phyloP scores from a whole-genome alignment of 192 early-diverging fungal genomes.

The Backusella circina region DNA sequence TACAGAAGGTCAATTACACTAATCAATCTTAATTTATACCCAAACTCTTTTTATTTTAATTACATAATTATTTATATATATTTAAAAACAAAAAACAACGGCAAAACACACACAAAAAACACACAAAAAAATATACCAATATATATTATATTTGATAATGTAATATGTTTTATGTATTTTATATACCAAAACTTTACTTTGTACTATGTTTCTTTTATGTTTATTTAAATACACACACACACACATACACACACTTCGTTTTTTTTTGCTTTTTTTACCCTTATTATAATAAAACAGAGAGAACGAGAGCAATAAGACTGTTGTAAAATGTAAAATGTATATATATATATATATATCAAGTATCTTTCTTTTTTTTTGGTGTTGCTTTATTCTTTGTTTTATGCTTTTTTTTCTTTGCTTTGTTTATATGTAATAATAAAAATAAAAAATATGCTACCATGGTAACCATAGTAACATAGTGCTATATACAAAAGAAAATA shows the following conservation, averaged over 20 bases:
- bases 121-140: neutral
- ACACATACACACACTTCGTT: no score
- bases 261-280: neutral
- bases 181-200: neutral
- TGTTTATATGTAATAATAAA: neutral
- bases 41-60: neutral
- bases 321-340: neutral
- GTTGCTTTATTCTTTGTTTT: neutral
- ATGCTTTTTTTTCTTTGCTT: neutral
- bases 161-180: neutral
- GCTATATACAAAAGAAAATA: neutral
- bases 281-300: neutral
- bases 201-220: neutral
- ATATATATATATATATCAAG: neutral
- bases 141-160: neutral
- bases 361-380: neutral
- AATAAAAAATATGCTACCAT: neutral
- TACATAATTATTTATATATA: neutral
- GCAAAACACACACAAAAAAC: neutral
- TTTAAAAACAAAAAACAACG: neutral
- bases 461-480: neutral
- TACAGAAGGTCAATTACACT: conserved; percentile 7
- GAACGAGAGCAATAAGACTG: neutral
- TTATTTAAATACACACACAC: no score
- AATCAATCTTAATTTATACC: neutral